Evolutionary conservation across 164 flowering plant genomes (phyloP), one percentile per base, ranked within the genome.

Genomic region (Paratinospora sagittata): DNA sequence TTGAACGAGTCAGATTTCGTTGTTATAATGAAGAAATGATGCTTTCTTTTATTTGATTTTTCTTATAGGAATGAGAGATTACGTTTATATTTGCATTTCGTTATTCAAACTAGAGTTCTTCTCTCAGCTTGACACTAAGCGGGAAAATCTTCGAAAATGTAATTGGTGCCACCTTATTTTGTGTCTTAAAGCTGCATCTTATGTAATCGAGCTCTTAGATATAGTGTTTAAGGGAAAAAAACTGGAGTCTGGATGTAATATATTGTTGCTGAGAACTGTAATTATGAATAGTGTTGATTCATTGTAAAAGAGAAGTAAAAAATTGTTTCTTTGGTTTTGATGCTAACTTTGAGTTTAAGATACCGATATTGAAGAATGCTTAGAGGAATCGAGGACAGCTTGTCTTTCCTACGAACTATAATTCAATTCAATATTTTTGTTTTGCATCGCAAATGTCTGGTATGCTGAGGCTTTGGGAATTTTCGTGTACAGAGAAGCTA

Each of bases 401-500:
- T 30, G 17, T n/a, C 19, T 3, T 55, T 23, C 70, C 26, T 43
- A 12, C 24, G 19, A 52, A 27, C 19, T 4, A 6, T 70, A 30
- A 14, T 41, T 19, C 17, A 16, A 24, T 21, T 60, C 60, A n/a
- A 27, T 13, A 19, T n/a, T 30, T 19, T 41, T 66, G 17, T 30
- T 49, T 65, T 30, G 34, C 34, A 30, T 1, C 4, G 34, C 13
- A 19, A 8, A 34, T 21, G 43, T 62, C 30, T 58, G 11, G 52
- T 17, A 68, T 57, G n/a, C 33, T 70, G 60, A 74, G 64, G 26
- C 45, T 34, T 60, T 45, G 12, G 66, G 19, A 37, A 27, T 57
- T 73, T 47, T 30, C 5, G 11, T 27, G 26, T 73, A 60, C 81
- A 94, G 98, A 74, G 97, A 92, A 60, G 92, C 82, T 62, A 90